A percentile compares a stretch with the other conserved stretches of the same genome.
phyloP scores from a whole-genome alignment of 495 filamentous ascomycete species.

The Daldinia childiae region DNA sequence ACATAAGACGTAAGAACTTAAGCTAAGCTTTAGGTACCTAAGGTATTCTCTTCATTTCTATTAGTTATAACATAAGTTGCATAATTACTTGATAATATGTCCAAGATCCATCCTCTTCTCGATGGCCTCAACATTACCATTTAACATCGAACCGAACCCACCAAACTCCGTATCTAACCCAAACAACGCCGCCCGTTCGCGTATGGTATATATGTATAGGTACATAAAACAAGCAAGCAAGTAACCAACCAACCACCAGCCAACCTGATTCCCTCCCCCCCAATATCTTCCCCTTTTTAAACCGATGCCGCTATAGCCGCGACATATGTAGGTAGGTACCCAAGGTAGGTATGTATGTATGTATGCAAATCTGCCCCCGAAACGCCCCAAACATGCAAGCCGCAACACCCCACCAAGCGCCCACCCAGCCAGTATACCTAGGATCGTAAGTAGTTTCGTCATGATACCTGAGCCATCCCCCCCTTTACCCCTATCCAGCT shows the following conservation, averaged over 20 bases:
- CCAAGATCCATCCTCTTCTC: not conserved
- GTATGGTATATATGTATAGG: conserved; percentile 15
- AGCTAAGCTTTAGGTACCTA: not conserved
- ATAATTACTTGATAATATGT: not conserved
- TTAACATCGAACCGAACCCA: conserved; percentile 2
- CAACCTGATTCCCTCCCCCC: not conserved
- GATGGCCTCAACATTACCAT: not conserved
- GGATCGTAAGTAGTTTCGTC: no score
- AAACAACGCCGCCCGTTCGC: conserved; percentile 15
- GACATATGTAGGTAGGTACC: no score
- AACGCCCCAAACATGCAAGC: no score
- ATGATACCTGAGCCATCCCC: no score
- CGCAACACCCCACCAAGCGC: no score
- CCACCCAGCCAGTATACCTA: no score
- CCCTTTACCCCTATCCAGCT: no score
- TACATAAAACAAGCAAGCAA: not conserved
- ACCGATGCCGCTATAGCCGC: not conserved
- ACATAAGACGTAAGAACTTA: not conserved
- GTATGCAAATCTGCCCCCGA: no score
- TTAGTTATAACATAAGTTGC: not conserved
- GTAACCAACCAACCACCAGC: not conserved
- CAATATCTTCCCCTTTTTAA: not conserved
- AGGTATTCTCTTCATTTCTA: conserved; percentile 1
- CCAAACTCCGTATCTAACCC: not conserved
- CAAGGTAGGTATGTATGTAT: no score